Evolutionary conservation across 176 grass and related monocot species (phyloP).

Genomic region (Aegilops longissima): DNA sequence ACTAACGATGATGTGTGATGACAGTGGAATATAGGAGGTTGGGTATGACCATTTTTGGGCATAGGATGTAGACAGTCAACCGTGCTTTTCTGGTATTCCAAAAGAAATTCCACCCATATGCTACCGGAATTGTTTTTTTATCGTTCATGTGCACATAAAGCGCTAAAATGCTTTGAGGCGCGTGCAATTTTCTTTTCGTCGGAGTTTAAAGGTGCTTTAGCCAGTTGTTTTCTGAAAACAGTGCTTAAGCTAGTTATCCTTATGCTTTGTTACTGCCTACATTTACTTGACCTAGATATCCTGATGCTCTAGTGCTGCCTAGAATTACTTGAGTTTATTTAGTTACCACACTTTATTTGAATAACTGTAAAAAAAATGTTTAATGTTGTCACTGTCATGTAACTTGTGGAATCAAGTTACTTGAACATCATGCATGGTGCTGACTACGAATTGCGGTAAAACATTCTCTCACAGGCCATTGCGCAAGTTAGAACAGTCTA

Average conservation of each 20-base stretch:
- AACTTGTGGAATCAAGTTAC: neutral
- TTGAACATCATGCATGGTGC: constrained; percentile 8
- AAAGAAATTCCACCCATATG: neutral
- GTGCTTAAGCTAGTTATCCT: neutral
- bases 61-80: neutral
- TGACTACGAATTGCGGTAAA: neutral
- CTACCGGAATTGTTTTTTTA: neutral
- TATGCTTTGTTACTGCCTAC: no score
- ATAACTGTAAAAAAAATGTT: neutral
- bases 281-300: neutral
- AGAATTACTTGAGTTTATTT: neutral
- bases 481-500: constrained; percentile 97
- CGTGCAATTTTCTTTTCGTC: neutral
- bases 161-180: neutral
- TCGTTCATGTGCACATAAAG: neutral
- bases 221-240: neutral
- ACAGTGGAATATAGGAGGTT: neutral
- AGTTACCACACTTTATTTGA: neutral
- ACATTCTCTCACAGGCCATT: constrained; percentile 59
- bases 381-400: neutral
- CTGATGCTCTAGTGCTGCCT: neutral
- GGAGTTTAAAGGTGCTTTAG: neutral
- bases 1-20: neutral
- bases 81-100: neutral
- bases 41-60: neutral